A percentile compares a stretch with the other conserved stretches of the same genome.
These are phyloP conservation scores for Tothia fuscella DNA, from an alignment of 2,329 filamentous ascomycete genomes.

Conservation along the genomic window DNA sequence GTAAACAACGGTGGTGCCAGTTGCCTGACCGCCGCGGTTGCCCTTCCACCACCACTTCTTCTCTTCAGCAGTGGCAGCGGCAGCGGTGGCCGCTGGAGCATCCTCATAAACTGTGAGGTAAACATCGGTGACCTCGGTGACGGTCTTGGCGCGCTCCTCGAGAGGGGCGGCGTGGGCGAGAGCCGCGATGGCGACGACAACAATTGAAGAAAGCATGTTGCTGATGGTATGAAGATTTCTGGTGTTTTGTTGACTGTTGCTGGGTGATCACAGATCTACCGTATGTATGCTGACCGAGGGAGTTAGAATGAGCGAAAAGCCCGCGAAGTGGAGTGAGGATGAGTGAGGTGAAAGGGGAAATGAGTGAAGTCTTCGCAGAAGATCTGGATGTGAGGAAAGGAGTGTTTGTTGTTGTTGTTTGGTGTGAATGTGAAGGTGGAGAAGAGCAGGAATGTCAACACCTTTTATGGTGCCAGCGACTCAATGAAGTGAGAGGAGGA, in stretches of 20 bases:
- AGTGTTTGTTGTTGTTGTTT: neutral
- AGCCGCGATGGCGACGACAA: conserved; percentile 8
- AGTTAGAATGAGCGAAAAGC: conserved; percentile 3
- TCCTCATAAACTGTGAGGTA: conserved; percentile 7
- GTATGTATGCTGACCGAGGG: neutral
- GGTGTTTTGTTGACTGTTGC: neutral
- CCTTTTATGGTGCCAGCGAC: neutral
- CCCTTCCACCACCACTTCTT: neutral
- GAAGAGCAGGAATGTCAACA: neutral
- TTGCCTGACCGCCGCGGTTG: neutral
- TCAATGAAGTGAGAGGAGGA: neutral
- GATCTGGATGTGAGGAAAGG: neutral
- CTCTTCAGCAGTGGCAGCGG: neutral
- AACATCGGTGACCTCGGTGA: conserved; percentile 9
- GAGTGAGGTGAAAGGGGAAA: too few species aligned
- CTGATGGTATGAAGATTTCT: neutral
- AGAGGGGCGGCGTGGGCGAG: conserved; percentile 1
- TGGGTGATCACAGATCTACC: conserved; percentile 7
- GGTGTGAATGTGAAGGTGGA: neutral
- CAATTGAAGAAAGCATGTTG: conserved; percentile 10
- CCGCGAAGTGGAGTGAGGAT: too few species aligned
- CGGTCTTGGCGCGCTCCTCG: conserved; percentile 2
- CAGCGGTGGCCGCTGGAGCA: neutral
- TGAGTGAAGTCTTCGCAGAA: neutral
- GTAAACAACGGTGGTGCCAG: conserved; percentile 2